Conservation (phyloP, 106 monocot species). For the Phalaenopsis aphrodite region DNA sequence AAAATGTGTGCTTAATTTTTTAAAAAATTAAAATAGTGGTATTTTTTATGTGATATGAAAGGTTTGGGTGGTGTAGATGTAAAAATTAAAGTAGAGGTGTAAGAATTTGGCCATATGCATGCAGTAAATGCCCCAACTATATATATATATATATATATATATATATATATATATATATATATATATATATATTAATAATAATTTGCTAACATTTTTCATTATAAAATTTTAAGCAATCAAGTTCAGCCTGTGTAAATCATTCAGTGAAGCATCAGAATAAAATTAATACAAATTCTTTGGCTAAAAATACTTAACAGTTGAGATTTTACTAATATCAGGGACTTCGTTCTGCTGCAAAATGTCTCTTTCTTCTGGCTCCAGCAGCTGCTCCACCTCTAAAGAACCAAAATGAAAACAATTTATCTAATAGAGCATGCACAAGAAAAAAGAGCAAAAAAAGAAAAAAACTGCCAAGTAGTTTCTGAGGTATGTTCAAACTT, state of each 20-base stretch:
- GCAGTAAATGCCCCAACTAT: too few relatives aligned
- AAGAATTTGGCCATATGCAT: too few relatives aligned
- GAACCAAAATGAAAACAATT: background rate
- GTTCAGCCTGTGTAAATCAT: background rate
- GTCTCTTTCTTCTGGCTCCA: conserved; percentile 64
- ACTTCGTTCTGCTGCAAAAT: conserved; percentile 52
- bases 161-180: too few relatives aligned
- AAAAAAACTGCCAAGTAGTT: conserved; percentile 1
- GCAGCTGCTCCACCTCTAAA: conserved; percentile 61
- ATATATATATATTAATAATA: too few relatives aligned
- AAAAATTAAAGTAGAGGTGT: too few relatives aligned
- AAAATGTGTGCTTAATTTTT: too few relatives aligned
- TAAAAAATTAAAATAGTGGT: too few relatives aligned
- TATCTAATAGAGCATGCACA: background rate
- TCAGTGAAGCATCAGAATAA: background rate
- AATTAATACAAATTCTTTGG: background rate
- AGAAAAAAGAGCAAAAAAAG: background rate
- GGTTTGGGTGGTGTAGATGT: too few relatives aligned
- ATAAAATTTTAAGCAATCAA: background rate
- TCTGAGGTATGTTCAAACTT: background rate
- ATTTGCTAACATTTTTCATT: background rate
- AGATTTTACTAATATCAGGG: conserved; percentile 62
- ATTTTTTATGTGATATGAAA: too few relatives aligned
- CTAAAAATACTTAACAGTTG: conserved; percentile 56
- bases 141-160: too few relatives aligned